Evolutionary conservation across 139 green algal genomes (phyloP), one percentile per base, ranked within the genome.

Genomic region (Trebouxia sp.): DNA sequence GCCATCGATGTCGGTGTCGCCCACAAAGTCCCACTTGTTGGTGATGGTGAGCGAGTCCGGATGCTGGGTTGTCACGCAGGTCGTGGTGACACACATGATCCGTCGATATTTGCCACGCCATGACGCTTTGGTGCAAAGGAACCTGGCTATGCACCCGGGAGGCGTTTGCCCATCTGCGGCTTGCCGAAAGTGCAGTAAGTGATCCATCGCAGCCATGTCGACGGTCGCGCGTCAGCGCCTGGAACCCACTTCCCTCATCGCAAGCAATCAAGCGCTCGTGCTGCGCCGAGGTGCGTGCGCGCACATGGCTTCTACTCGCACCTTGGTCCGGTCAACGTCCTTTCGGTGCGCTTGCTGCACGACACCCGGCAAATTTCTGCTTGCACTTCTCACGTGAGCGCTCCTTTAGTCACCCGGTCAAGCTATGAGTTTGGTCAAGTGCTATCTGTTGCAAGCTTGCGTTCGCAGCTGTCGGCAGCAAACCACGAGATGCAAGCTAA

Each of bases 81-180:
- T 85, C 6, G 89, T 84, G 41, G 91, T 94, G 48, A 98, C 84
- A 76, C 84, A 91, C 28, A 98, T 76, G 24, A 98, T 79, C 20
- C 94, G 87, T n/a, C 85, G 79, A 95, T 97, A 48, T 78, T 83
- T 79, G 14, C 94, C 94, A 0, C 92, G 79, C 94, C 94, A 98
- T 5, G 86, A 91, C 67, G 89, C 81, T 85, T 98, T 98, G 20
- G 86, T 93, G 39, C 90, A 90, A 11, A 92, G 65, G 75, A 91
- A 98, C 24, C 94, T 88, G 0, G 69, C 84, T 3, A 95, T 41
- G 38, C 75, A 86, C 45, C 89, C 76, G 0, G 81, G 74, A 28
- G 78, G 83, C 20, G 32, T 75, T 55, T 76, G 53, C 50, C 69
- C 67, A 77, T 77, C 69, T 77, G 69, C 69, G 14, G 69, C 41